Conservation (phyloP, 495 filamentous ascomycete species). For the Aspergillus kassunensis region DNA sequence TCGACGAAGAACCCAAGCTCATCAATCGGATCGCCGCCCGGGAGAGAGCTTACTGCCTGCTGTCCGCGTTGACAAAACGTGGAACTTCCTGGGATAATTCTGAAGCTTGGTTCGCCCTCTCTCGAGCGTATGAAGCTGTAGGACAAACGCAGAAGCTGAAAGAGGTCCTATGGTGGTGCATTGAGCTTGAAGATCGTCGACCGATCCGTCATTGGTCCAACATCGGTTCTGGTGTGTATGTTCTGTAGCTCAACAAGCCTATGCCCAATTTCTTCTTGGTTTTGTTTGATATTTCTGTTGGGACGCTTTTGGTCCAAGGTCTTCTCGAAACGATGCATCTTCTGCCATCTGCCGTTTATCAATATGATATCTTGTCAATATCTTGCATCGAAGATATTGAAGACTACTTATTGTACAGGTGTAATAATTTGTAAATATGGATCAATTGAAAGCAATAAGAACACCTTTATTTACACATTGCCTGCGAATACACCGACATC, state of each 20-base stretch:
- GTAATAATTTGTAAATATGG: slow-evolving; percentile 12
- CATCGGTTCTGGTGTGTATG: slow-evolving; percentile 45
- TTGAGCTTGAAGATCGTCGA: slow-evolving; percentile 57
- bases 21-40: slow-evolving; percentile 76
- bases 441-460: slow-evolving; percentile 26
- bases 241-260: slow-evolving; percentile 28
- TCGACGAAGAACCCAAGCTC: slow-evolving; percentile 50
- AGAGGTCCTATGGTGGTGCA: slow-evolving; percentile 65
- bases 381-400: slow-evolving; percentile 14
- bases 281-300: slow-evolving; percentile 3
- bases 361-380: slow-evolving; percentile 33
- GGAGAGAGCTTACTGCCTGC: slow-evolving; percentile 79
- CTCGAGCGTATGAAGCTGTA: slow-evolving; percentile 77
- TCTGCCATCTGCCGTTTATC: slow-evolving; percentile 3
- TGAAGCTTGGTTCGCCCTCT: slow-evolving; percentile 91
- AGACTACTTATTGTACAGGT: slow-evolving; percentile 12
- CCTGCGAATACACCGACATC: slow-evolving; percentile 4
- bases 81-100: slow-evolving; percentile 87
- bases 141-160: slow-evolving; percentile 82
- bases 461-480: slow-evolving; percentile 45
- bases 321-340: not conserved
- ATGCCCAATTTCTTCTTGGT: slow-evolving; percentile 18
- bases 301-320: not conserved
- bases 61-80: slow-evolving; percentile 75
- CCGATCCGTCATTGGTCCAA: slow-evolving; percentile 48